A percentile compares a stretch with the other conserved stretches of the same genome.
Conservation (phyloP, 257 asterid species). For the Ilex aquifolium region DNA sequence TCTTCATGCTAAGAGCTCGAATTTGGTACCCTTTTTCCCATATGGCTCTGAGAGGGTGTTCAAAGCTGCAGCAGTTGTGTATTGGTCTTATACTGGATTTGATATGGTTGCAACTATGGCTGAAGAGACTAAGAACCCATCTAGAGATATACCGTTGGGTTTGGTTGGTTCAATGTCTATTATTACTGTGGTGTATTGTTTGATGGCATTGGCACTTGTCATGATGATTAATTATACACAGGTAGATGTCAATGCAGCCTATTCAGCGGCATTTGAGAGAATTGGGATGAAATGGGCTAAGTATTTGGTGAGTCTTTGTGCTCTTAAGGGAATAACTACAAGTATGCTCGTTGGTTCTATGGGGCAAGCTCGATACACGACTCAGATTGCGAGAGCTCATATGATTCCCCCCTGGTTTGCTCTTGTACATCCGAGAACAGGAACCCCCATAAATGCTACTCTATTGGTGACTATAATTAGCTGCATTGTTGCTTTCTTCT, state of each 20-base stretch:
- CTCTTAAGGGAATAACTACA: conserved; percentile 94
- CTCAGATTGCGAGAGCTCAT: too few relatives aligned
- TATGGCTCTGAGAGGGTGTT: conserved; percentile 65
- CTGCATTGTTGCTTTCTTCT: conserved; percentile 71
- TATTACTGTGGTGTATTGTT: conserved; percentile 69
- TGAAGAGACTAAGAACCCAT: conserved; percentile 80
- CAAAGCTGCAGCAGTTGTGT: conserved; percentile 85
- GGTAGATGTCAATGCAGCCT: conserved; percentile 79
- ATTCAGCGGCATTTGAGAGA: conserved; percentile 63
- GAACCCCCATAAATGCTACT: conserved; percentile 79
- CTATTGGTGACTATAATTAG: conserved; percentile 62
- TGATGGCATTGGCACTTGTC: conserved; percentile 64
- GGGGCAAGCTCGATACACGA: too few relatives aligned
- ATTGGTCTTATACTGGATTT: conserved; percentile 93
- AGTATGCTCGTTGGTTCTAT: conserved; percentile 93
- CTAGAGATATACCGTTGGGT: conserved; percentile 82
- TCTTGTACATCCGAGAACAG: too few relatives aligned
- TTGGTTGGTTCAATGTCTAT: conserved; percentile 83
- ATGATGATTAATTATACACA: conserved; percentile 74
- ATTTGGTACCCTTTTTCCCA: conserved; percentile 73
- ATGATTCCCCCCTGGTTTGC: too few relatives aligned
- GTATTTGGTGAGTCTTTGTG: conserved; percentile 72
- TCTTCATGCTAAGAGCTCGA: conserved; percentile 43
- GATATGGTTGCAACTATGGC: conserved; percentile 98
- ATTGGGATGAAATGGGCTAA: conserved; percentile 87